These are phyloP conservation scores for Spatholobus suberectus DNA, from an alignment of 306 rosid species.

Conservation along the genomic window DNA sequence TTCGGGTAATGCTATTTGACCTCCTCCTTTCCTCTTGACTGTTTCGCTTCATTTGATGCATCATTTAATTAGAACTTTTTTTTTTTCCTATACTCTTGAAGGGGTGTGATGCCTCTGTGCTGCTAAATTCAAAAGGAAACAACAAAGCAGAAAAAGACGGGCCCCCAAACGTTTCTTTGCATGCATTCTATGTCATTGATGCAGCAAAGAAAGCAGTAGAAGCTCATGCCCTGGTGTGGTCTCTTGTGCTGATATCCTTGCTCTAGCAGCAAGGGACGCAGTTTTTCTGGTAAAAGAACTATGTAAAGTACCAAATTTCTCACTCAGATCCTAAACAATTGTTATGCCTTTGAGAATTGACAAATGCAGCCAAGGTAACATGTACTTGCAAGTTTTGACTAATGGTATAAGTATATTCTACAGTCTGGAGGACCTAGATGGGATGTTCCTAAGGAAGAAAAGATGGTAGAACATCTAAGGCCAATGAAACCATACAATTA, in stretches of 20 bases:
- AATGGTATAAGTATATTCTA: conserved; percentile 7
- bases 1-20: conserved; percentile 58
- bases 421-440: conserved; percentile 93
- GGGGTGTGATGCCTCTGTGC: conserved; percentile 90
- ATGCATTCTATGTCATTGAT: conserved; percentile 79
- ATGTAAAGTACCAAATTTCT: neutral
- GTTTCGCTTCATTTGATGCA: neutral
- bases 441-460: conserved; percentile 89
- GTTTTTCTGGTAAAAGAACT: conserved; percentile 54
- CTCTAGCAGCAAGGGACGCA: conserved; percentile 74
- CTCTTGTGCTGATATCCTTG: conserved; percentile 72
- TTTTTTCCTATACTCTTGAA: conserved; percentile 25
- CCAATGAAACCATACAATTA: conserved; percentile 69
- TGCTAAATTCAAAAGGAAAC: conserved; percentile 75
- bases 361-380: conserved; percentile 7
- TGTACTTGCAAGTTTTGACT: conserved; percentile 11
- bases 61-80: neutral
- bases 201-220: conserved; percentile 62
- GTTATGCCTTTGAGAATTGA: neutral
- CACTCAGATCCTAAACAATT: conserved; percentile 14
- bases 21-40: neutral
- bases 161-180: conserved; percentile 81
- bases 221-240: conserved; percentile 62
- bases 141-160: conserved; percentile 79
- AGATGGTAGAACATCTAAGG: conserved; percentile 84